Percentiles rank a stretch among this genome's conserved stretches.
Conservation (phyloP, 495 filamentous ascomycete genomes). For the Margaritispora aquatica region DNA sequence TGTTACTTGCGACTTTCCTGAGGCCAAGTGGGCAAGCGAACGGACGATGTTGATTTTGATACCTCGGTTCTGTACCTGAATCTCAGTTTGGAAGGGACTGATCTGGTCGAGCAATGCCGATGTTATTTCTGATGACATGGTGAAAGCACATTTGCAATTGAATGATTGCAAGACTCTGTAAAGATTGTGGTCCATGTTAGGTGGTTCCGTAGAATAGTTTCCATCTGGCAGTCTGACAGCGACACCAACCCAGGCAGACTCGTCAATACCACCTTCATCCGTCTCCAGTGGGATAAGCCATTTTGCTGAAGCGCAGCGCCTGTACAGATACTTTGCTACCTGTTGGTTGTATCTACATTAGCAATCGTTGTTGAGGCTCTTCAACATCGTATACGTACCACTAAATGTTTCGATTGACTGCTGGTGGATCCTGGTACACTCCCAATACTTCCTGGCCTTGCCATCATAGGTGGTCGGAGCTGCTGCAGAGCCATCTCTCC, state of each 20-base stretch:
- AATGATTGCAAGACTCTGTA: constrained; percentile 12
- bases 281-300: constrained; percentile 8
- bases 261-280: neutral
- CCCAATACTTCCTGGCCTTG: neutral
- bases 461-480: neutral
- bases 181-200: neutral
- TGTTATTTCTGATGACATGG: constrained; percentile 33
- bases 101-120: constrained; percentile 27
- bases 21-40: constrained; percentile 20
- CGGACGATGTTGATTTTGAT: constrained; percentile 29
- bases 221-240: constrained; percentile 12
- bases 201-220: constrained; percentile 7
- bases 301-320: constrained; percentile 3
- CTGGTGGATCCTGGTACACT: neutral
- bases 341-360: neutral
- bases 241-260: constrained; percentile 6
- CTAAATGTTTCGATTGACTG: neutral
- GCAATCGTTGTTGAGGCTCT: neutral
- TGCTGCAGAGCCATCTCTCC: neutral
- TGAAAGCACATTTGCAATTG: constrained; percentile 29
- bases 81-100: constrained; percentile 29
- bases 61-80: constrained; percentile 26
- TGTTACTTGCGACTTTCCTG: constrained; percentile 19
- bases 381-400: neutral
- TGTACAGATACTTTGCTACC: constrained; percentile 12